Evolutionary conservation across 2,329 filamentous ascomycete genomes (phyloP).

Genomic region (Scytalidium lignicola): DNA sequence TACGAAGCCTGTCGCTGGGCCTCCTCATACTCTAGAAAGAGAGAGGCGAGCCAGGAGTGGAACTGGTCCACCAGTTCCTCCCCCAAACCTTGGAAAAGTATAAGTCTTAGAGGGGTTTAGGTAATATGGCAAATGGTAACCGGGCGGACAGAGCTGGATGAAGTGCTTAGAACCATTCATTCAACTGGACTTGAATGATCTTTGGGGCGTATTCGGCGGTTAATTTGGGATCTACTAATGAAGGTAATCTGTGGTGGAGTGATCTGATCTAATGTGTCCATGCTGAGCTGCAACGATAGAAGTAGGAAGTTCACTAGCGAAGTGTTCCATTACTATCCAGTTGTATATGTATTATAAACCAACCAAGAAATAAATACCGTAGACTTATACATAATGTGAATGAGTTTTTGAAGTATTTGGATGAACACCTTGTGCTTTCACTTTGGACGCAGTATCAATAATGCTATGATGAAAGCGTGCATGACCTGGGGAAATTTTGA

Average conservation of each 20-base stretch:
- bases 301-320: neutral
- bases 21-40: constrained; percentile 32
- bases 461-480: neutral
- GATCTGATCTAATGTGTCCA: neutral
- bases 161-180: neutral
- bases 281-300: neutral
- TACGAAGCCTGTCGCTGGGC: constrained; percentile 32
- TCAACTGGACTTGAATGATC: neutral
- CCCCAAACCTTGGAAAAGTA: constrained; percentile 16
- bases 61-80: constrained; percentile 31
- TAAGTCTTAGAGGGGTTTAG: constrained; percentile 2
- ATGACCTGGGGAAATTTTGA: neutral
- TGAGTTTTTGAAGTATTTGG: no score
- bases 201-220: neutral
- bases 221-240: neutral
- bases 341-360: no score
- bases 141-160: neutral
- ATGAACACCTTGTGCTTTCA: no score
- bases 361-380: no score
- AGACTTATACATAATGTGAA: no score
- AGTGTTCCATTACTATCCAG: no score
- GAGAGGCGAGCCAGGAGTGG: constrained; percentile 39
- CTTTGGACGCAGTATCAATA: no score
- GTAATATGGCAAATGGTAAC: neutral
- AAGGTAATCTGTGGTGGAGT: neutral